A percentile compares a stretch with the other conserved stretches of the same genome.
Evolutionary conservation across 306 rosid genomes (phyloP).

Genomic region (Boehmeria nivea): DNA sequence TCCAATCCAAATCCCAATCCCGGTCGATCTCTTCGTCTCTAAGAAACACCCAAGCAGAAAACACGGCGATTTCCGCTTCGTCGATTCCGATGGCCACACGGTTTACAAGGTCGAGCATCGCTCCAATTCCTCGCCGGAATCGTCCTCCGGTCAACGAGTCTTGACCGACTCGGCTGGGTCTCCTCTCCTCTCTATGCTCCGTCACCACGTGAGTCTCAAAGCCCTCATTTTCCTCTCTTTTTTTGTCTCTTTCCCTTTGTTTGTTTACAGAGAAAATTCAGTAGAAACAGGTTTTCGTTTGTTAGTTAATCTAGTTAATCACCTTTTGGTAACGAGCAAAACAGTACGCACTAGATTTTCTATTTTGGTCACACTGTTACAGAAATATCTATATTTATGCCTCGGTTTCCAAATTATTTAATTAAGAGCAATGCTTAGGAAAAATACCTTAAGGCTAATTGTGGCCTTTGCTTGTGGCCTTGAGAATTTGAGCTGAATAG

Average conservation of each 20-base stretch:
- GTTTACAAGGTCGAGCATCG: slow-evolving; percentile 44
- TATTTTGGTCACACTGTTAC: no score
- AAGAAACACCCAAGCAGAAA: slow-evolving; percentile 46
- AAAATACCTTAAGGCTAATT: no score
- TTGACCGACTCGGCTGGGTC: slow-evolving; percentile 47
- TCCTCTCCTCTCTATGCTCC: slow-evolving; percentile 48
- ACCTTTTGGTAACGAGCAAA: no score
- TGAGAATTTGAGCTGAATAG: no score
- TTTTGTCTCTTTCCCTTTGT: neutral
- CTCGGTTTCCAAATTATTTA: no score
- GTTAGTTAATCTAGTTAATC: no score
- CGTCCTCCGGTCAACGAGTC: slow-evolving; percentile 29
- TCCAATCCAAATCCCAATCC: slow-evolving; percentile 35
- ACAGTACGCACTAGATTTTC: no score
- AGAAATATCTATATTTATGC: no score
- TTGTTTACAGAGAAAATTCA: neutral
- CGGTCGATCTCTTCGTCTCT: slow-evolving; percentile 75
- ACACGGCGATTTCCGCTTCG: slow-evolving; percentile 48
- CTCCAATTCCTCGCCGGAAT: slow-evolving; percentile 35
- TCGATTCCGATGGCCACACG: slow-evolving; percentile 35
- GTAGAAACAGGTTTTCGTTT: no score
- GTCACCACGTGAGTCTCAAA: slow-evolving; percentile 36
- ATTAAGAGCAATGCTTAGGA: no score
- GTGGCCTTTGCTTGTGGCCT: no score
- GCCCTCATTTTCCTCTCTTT: neutral